Evolutionary conservation across 108 stramenopile genomes (phyloP).

Genomic region (Pseudonitzschia pungens): DNA sequence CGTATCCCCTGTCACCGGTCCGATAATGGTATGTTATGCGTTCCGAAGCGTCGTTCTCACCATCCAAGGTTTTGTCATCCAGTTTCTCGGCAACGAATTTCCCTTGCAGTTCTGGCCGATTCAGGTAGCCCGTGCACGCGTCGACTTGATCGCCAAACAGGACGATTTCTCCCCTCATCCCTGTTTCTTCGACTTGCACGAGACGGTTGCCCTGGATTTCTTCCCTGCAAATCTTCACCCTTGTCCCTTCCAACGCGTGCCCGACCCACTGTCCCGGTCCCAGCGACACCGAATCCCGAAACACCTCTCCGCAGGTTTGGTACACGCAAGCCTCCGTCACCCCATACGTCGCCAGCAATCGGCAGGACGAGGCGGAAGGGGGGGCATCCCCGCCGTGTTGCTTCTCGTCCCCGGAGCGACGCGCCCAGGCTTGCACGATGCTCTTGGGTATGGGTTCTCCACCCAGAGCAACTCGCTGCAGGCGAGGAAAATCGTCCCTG

Average conservation of each 20-base stretch:
- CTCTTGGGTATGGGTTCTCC: slow-evolving; percentile 78
- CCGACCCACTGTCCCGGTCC: slow-evolving; percentile 59
- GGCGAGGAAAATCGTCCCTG: slow-evolving; percentile 26
- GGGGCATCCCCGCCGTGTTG: slow-evolving; percentile 1
- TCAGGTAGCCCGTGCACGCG: slow-evolving; percentile 55
- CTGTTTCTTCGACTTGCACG: slow-evolving; percentile 43
- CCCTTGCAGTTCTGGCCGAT: slow-evolving; percentile 45
- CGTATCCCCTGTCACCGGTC: slow-evolving; percentile 78
- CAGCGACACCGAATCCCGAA: slow-evolving; percentile 1
- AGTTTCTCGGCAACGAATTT: slow-evolving; percentile 49
- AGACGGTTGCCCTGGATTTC: slow-evolving; percentile 26
- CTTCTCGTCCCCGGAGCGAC: slow-evolving; percentile 12
- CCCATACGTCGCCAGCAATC: slow-evolving; percentile 80
- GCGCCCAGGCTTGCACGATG: slow-evolving; percentile 51
- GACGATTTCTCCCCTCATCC: slow-evolving; percentile 65
- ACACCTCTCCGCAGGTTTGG: slow-evolving; percentile 75
- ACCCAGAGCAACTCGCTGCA: slow-evolving; percentile 71
- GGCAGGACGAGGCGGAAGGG: slow-evolving; percentile 20
- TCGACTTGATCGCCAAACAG: slow-evolving; percentile 72
- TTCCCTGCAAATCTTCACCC: slow-evolving; percentile 49
- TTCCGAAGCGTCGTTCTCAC: background rate
- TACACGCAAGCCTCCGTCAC: slow-evolving; percentile 91
- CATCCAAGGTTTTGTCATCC: background rate
- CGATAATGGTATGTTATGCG: slow-evolving; percentile 45
- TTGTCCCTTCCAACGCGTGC: slow-evolving; percentile 51